Percentiles rank a stretch among this genome's conserved stretches.
Evolutionary conservation across 2,329 filamentous ascomycete species (phyloP).

Genomic region (Claviceps capensis): DNA sequence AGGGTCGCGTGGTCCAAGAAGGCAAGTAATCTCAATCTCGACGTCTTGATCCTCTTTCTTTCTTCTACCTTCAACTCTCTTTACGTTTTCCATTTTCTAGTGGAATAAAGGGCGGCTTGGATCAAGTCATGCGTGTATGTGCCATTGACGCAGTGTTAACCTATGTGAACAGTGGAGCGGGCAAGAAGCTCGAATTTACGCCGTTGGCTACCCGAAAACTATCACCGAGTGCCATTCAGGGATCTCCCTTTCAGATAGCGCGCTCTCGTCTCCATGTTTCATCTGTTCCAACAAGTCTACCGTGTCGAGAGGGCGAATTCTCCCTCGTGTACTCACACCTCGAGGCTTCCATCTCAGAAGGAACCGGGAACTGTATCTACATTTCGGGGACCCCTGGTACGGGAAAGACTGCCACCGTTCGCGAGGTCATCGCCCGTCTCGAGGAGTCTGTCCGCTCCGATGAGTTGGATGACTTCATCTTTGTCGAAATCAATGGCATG

Average conservation of each 20-base stretch:
- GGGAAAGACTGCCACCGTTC: slow-evolving; percentile 92
- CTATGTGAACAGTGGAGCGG: slow-evolving; percentile 23
- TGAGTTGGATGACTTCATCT: slow-evolving; percentile 95
- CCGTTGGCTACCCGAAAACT: slow-evolving; percentile 81
- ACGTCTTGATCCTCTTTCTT: not conserved
- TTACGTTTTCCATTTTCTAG: not conserved
- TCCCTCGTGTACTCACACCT: slow-evolving; percentile 84
- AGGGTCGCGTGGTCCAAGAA: slow-evolving; percentile 19
- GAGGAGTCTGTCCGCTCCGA: slow-evolving; percentile 80
- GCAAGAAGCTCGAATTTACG: slow-evolving; percentile 82
- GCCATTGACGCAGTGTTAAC: slow-evolving; percentile 28
- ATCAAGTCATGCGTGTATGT: not conserved
- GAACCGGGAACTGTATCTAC: slow-evolving; percentile 91
- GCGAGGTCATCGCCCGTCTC: slow-evolving; percentile 81
- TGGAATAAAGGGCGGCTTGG: not conserved
- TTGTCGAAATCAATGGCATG: slow-evolving; percentile 99
- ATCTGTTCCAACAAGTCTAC: slow-evolving; percentile 75
- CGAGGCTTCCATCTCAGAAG: slow-evolving; percentile 85
- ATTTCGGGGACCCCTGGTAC: slow-evolving; percentile 98
- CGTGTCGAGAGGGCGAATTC: slow-evolving; percentile 88
- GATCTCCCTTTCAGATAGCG: slow-evolving; percentile 84
- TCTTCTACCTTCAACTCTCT: too few relatives aligned
- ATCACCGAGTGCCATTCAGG: slow-evolving; percentile 58
- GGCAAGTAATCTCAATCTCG: slow-evolving; percentile 8
- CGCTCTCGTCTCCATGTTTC: slow-evolving; percentile 85